Percentiles rank a stretch among this genome's conserved stretches.
phyloP scores from a whole-genome alignment of 345 rosid species.

The Pistacia atlantica region DNA sequence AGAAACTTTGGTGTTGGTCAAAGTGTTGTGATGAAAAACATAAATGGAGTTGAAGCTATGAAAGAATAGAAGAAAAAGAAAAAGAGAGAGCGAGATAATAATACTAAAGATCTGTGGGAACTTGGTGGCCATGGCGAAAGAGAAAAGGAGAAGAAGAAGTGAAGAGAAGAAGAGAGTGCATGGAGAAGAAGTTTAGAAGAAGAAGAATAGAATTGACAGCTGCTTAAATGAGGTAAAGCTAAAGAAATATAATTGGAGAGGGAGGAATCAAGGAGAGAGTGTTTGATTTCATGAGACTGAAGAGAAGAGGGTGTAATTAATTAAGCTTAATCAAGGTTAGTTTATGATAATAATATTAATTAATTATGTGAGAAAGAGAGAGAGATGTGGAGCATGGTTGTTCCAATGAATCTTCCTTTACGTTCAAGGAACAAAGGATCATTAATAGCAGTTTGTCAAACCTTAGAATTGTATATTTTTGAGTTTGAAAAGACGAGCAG shows the following conservation, averaged over 20 bases:
- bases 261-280: background rate
- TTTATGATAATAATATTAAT: too few species aligned
- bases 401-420: slow-evolving; percentile 59
- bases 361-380: slow-evolving; percentile 17
- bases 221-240: slow-evolving; percentile 20
- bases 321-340: too few species aligned
- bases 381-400: slow-evolving; percentile 39
- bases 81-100: slow-evolving; percentile 29
- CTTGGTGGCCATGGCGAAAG: background rate
- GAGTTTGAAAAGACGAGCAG: background rate
- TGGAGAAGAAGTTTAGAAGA: slow-evolving; percentile 21
- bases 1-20: slow-evolving; percentile 41
- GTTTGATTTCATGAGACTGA: background rate
- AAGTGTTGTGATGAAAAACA: background rate
- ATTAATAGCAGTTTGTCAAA: slow-evolving; percentile 56
- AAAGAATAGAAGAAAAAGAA: slow-evolving; percentile 31
- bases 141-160: slow-evolving; percentile 27
- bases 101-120: background rate
- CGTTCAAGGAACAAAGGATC: slow-evolving; percentile 60
- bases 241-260: too few species aligned
- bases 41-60: background rate
- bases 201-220: slow-evolving; percentile 11
- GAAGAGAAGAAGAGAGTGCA: slow-evolving; percentile 27
- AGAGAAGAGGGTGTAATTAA: background rate
- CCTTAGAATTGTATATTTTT: slow-evolving; percentile 23